These are phyloP conservation scores for Hebeloma cylindrosporum DNA, from an alignment of 768 basidiomycete genomes.

Conservation along the genomic window DNA sequence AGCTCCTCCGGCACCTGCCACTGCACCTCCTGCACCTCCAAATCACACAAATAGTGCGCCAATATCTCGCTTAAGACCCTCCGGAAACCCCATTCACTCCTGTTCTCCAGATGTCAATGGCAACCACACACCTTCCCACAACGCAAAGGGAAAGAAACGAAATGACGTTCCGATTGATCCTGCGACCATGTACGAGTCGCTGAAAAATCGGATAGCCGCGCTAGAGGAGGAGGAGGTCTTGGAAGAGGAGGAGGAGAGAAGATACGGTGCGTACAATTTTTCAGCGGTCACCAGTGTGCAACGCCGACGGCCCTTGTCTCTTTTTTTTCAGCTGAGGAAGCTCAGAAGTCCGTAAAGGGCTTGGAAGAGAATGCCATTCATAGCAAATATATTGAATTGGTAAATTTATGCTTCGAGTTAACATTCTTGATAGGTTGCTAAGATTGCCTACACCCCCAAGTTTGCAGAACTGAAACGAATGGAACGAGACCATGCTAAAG, in stretches of 20 bases:
- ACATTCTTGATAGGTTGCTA: conserved; percentile 8
- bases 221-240: conserved; percentile 85
- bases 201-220: conserved; percentile 87
- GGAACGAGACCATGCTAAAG: conserved; percentile 88
- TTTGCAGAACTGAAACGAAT: conserved; percentile 86
- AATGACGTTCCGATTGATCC: conserved; percentile 74
- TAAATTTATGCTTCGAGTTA: conserved; percentile 36
- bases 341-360: conserved; percentile 81
- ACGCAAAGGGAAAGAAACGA: conserved; percentile 70
- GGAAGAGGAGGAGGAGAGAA: conserved; percentile 83
- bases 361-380: conserved; percentile 83
- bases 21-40: conserved; percentile 56
- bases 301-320: conserved; percentile 17
- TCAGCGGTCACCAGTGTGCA: conserved; percentile 15
- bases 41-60: conserved; percentile 35
- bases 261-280: conserved; percentile 56
- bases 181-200: conserved; percentile 81
- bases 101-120: conserved; percentile 40
- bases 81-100: conserved; percentile 27
- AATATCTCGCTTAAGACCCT: conserved; percentile 27
- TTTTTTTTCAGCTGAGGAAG: conserved; percentile 69
- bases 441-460: conserved; percentile 39
- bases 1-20: conserved; percentile 59
- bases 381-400: conserved; percentile 85
- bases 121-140: conserved; percentile 34